A percentile compares a stretch with the other conserved stretches of the same genome.
Conservation (phyloP, 108 stramenopile genomes). For the Hondaea fermentalgiana region DNA sequence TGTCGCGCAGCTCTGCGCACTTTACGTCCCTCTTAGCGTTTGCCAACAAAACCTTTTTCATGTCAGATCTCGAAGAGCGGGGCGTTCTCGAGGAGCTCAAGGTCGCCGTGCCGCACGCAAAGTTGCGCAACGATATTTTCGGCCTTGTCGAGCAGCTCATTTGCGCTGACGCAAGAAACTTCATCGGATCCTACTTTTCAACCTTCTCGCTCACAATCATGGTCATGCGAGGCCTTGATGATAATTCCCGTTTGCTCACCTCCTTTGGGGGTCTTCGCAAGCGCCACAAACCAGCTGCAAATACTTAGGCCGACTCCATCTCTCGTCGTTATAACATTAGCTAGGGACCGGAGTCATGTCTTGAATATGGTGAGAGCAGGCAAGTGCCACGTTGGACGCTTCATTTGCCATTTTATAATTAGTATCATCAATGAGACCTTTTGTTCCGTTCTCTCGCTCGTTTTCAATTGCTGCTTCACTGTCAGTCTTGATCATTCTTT, state of each 20-base stretch:
- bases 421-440: too few species aligned
- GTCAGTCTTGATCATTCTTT: too few species aligned
- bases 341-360: not conserved
- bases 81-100: not conserved
- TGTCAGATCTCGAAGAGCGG: not conserved
- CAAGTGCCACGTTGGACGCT: too few species aligned
- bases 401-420: too few species aligned
- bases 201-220: not conserved
- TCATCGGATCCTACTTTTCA: not conserved
- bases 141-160: conserved; percentile 10
- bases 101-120: not conserved
- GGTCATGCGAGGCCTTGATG: not conserved
- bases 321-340: too few species aligned
- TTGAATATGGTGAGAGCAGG: not conserved
- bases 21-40: not conserved
- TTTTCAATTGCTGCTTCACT: too few species aligned
- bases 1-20: not conserved
- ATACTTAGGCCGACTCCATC: not conserved
- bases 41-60: not conserved
- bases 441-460: too few species aligned
- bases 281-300: not conserved
- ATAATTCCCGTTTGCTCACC: not conserved
- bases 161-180: not conserved
- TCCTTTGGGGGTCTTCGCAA: not conserved
- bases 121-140: not conserved